A percentile compares a stretch with the other conserved stretches of the same genome.
These are phyloP conservation scores for Glycine soja DNA, from an alignment of 306 rosid species.

Conservation along the genomic window DNA sequence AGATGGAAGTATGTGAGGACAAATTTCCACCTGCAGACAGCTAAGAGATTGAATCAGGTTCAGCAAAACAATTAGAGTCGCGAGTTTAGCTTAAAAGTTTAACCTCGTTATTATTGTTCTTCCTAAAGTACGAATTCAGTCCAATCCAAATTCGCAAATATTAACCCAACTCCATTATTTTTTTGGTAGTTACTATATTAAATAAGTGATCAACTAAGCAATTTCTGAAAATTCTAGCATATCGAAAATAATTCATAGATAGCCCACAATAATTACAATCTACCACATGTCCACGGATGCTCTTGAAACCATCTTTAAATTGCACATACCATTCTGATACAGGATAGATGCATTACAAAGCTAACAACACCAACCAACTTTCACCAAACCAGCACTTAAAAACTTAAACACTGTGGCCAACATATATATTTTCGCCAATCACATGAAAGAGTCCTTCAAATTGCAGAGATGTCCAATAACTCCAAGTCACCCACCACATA, in stretches of 20 bases:
- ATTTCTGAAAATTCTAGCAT: neutral
- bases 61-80: neutral
- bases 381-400: conserved; percentile 64
- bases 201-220: neutral
- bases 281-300: conserved; percentile 43
- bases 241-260: neutral
- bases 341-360: conserved; percentile 54
- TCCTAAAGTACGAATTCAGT: too few relatives aligned
- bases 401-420: conserved; percentile 58
- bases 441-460: conserved; percentile 66
- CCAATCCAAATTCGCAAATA: neutral
- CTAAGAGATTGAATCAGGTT: neutral
- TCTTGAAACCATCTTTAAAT: conserved; percentile 48
- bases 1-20: neutral
- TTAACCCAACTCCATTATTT: neutral
- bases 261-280: conserved; percentile 53
- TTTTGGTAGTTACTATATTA: neutral
- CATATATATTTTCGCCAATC: conserved; percentile 69
- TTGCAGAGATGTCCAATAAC: conserved; percentile 62
- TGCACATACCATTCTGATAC: conserved; percentile 54
- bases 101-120: too few relatives aligned
- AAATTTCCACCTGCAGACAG: neutral
- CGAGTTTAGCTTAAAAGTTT: neutral
- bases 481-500: conserved; percentile 63
- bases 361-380: conserved; percentile 52